Base-by-base conservation (phyloP, 2,329 filamentous ascomycete species). In the Colletotrichum falcatum region DNA sequence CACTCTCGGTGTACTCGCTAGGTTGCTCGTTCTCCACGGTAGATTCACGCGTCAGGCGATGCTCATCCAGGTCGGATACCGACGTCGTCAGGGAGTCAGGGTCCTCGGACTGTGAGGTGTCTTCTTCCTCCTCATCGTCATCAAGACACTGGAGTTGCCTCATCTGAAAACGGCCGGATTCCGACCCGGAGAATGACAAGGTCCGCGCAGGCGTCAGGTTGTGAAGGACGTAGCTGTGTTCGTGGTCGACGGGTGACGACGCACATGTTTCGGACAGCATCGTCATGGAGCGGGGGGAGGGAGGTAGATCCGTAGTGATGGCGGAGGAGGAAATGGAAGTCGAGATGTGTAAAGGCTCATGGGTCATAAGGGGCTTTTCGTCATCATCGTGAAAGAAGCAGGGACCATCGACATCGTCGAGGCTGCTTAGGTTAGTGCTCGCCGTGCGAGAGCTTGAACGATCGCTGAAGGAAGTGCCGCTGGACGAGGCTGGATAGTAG, bases 121-220 rank as follows among this genome's bases (percentile, higher is more conserved):
- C 77, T 9, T 78, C 65, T n/a, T n/a, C n/a, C 66, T 83, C 65
- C 65, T 83, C 82, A 46, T 83, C 82, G 26, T 76, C 68, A 28
- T 55, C 68, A 23, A 76, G 72, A 56, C 64, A 66, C 30, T 71
- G 55, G 6, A 64, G 26, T 33, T 51, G 59, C 74, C 66, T 74
- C 79, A 20, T 60, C 72, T 76, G 72, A 65, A 84, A 80, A 26
- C 74, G 77, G 33, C 82, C 84, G 2, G 82, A 81, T 72, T 87
- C 86, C 0, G 83, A 85, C 61, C 84, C 85, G 1, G 86, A 88
- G 73, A 87, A 87, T 2, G 87, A 88, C 64, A 86, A 79, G 18
- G 83, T 84, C 64, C 86, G 83, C 11, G 84, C 82, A 6, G 84
- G 83, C 1, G 83, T 83, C 59, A 80, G 77, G 51, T 73, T 74